A percentile compares a stretch with the other conserved stretches of the same genome.
These are phyloP conservation scores for Carnegiea gigantea DNA, from an alignment of 179 eudicot species.

Conservation along the genomic window DNA sequence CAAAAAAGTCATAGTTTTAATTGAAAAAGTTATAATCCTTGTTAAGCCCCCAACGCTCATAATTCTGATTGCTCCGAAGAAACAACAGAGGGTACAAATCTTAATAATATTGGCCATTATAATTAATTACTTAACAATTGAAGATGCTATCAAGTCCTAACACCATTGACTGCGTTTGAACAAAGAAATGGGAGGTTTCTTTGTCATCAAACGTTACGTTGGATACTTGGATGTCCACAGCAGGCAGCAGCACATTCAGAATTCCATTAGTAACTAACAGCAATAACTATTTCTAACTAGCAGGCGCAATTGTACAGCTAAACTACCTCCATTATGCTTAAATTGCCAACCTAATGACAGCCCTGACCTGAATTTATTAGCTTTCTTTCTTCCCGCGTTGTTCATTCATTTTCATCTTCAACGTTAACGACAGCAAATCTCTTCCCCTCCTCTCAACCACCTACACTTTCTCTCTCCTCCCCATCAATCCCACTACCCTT, in stretches of 20 bases:
- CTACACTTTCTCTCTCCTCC: slow-evolving; percentile 19
- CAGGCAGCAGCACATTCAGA: background rate
- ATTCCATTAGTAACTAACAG: background rate
- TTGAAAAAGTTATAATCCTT: too few species aligned
- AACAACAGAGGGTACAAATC: too few species aligned
- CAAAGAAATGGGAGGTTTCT: background rate
- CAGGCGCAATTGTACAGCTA: background rate
- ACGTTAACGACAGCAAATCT: slow-evolving; percentile 16
- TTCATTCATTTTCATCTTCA: background rate
- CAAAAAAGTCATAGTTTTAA: too few species aligned
- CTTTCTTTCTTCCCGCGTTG: slow-evolving; percentile 28
- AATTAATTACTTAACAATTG: too few species aligned
- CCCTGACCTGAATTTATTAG: background rate
- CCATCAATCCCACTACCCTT: background rate
- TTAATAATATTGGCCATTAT: too few species aligned
- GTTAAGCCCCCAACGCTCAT: too few species aligned
- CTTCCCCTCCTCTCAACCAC: slow-evolving; percentile 19
- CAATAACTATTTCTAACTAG: background rate
- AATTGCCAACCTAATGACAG: background rate
- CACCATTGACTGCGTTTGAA: background rate
- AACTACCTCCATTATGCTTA: background rate
- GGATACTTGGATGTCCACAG: background rate
- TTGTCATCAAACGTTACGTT: background rate
- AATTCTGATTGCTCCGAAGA: too few species aligned
- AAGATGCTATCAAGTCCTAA: background rate